Evolutionary conservation across 2,329 filamentous ascomycete genomes (phyloP).

Genomic region (Pseudogymnoascus sp.): DNA sequence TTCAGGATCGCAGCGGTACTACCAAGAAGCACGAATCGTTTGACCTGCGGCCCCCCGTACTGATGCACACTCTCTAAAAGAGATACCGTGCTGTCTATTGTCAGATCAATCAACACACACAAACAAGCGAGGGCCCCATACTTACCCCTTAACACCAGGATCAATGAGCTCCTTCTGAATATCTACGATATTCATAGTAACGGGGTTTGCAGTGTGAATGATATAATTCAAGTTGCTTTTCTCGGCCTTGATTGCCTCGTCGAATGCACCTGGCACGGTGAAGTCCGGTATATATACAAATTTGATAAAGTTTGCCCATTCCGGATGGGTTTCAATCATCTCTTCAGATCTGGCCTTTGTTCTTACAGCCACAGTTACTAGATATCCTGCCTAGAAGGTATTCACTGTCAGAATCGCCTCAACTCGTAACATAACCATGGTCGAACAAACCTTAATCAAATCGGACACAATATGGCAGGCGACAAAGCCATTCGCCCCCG

Average conservation of each 20-base stretch:
- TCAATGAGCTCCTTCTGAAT: slow-evolving; percentile 36
- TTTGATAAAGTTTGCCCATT: slow-evolving; percentile 18
- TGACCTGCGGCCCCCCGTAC: slow-evolving; percentile 46
- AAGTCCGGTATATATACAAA: slow-evolving; percentile 57
- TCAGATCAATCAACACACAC: neutral
- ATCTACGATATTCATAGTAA: slow-evolving; percentile 26
- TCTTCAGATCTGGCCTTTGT: slow-evolving; percentile 35
- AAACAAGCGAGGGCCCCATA: neutral
- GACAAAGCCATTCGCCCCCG: slow-evolving; percentile 27
- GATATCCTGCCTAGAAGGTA: neutral
- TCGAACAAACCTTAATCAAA: neutral
- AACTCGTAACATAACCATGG: neutral
- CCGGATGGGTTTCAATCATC: slow-evolving; percentile 32
- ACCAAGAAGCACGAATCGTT: slow-evolving; percentile 56
- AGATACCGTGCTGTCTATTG: slow-evolving; percentile 44
- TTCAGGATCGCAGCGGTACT: slow-evolving; percentile 25
- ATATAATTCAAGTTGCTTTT: slow-evolving; percentile 44
- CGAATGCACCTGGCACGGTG: slow-evolving; percentile 60
- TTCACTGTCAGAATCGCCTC: neutral
- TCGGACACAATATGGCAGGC: slow-evolving; percentile 22
- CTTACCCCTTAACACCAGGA: slow-evolving; percentile 42
- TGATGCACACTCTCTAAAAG: slow-evolving; percentile 63
- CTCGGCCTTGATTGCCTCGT: slow-evolving; percentile 44
- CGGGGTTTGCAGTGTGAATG: slow-evolving; percentile 60
- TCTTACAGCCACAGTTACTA: slow-evolving; percentile 30